These are phyloP conservation scores for Pseudonectria buxi DNA, from an alignment of 2,329 filamentous ascomycete genomes.

Conservation along the genomic window DNA sequence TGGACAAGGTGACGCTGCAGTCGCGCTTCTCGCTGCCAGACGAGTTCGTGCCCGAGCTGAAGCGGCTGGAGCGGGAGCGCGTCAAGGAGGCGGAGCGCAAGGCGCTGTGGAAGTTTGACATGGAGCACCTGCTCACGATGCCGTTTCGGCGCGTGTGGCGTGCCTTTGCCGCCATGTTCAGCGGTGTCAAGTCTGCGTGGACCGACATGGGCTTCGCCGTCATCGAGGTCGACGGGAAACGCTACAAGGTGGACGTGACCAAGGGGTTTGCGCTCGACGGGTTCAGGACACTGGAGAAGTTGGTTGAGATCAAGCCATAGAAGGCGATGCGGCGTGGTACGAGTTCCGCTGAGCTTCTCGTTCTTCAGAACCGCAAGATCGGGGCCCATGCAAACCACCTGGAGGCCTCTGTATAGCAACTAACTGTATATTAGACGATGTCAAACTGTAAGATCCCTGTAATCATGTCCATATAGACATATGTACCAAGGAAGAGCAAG, in stretches of 20 bases:
- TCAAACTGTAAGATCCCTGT: too few relatives aligned
- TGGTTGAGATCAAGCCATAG: slow-evolving; percentile 33
- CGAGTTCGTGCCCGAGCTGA: slow-evolving; percentile 30
- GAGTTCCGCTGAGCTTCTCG: background rate
- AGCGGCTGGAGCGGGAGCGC: slow-evolving; percentile 23
- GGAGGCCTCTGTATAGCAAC: too few relatives aligned
- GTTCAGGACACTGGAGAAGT: slow-evolving; percentile 50
- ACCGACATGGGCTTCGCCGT: slow-evolving; percentile 51
- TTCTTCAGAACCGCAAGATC: too few relatives aligned
- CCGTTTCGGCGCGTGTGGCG: slow-evolving; percentile 47
- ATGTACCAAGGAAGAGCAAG: too few relatives aligned
- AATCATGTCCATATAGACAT: too few relatives aligned
- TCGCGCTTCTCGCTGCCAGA: slow-evolving; percentile 33
- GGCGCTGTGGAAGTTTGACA: slow-evolving; percentile 43
- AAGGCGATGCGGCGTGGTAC: background rate
- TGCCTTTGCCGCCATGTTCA: slow-evolving; percentile 35
- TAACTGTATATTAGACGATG: too few relatives aligned
- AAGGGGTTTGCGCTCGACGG: slow-evolving; percentile 53
- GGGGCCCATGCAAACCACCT: too few relatives aligned
- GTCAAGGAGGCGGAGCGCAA: slow-evolving; percentile 32
- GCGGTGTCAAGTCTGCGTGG: slow-evolving; percentile 43
- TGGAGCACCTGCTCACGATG: slow-evolving; percentile 49
- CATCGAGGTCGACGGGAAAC: slow-evolving; percentile 39
- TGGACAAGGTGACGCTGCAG: slow-evolving; percentile 29
- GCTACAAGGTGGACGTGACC: slow-evolving; percentile 52